Percentiles rank a stretch among this genome's conserved stretches.
Conservation (phyloP, 768 basidiomycete species). For the Ramaria sp. region DNA sequence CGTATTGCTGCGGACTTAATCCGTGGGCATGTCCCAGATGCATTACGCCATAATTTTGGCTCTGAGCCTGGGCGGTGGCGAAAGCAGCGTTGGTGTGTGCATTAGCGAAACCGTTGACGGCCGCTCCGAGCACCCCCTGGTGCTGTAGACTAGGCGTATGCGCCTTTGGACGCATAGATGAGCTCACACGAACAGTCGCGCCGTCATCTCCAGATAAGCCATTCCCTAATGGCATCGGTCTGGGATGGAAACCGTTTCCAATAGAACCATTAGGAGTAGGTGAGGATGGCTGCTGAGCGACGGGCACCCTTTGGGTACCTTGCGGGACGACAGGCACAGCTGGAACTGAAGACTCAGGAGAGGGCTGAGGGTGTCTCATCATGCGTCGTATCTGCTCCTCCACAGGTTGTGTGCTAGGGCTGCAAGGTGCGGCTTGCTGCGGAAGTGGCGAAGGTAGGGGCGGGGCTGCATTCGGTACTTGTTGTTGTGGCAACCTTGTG, state of each 20-base stretch:
- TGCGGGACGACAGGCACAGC: background rate
- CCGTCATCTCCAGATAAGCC: background rate
- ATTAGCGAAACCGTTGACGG: background rate
- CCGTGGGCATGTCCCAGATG: background rate
- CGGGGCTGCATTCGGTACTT: too few relatives aligned
- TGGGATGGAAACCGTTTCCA: background rate
- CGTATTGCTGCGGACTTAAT: background rate
- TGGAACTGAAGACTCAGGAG: background rate
- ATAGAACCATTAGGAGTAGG: background rate
- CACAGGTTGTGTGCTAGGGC: background rate
- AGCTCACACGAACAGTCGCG: slow-evolving; percentile 1
- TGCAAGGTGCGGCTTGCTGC: background rate
- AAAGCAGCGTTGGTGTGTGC: background rate
- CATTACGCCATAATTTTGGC: background rate
- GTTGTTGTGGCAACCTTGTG: background rate
- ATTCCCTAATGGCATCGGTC: background rate
- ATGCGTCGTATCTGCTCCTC: background rate
- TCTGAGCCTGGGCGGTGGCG: background rate
- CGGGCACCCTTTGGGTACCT: background rate
- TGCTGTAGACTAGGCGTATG: background rate
- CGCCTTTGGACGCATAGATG: background rate
- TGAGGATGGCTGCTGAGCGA: background rate
- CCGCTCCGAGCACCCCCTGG: background rate
- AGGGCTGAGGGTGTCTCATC: background rate
- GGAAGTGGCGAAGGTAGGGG: background rate